Evolutionary conservation across 495 filamentous ascomycete genomes (phyloP).

Genomic region (Podospora conica): DNA sequence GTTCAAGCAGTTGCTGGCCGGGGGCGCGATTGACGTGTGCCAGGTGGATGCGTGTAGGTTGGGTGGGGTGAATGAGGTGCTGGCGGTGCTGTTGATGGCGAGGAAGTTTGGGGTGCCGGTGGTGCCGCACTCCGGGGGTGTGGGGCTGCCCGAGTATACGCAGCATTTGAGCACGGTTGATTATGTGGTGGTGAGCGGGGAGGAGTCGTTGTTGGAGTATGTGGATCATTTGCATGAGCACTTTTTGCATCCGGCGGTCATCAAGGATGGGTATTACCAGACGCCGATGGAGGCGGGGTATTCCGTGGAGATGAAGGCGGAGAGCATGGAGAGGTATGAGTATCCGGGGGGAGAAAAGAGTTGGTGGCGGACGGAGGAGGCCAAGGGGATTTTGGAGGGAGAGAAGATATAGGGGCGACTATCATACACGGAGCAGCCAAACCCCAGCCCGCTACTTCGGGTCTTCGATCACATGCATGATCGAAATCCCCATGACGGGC

Average conservation of each 20-base stretch:
- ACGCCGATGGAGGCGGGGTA: slow-evolving; percentile 80
- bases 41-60: slow-evolving; percentile 90
- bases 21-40: slow-evolving; percentile 76
- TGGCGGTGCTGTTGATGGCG: slow-evolving; percentile 86
- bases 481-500: slow-evolving; percentile 20
- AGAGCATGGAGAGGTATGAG: slow-evolving; percentile 71
- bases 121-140: slow-evolving; percentile 84
- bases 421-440: neutral
- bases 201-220: slow-evolving; percentile 78
- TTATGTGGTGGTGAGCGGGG: slow-evolving; percentile 81
- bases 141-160: slow-evolving; percentile 89
- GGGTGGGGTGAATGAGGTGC: slow-evolving; percentile 86
- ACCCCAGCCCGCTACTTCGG: neutral
- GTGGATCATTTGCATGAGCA: slow-evolving; percentile 94
- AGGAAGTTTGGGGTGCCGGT: slow-evolving; percentile 79
- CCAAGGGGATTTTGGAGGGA: slow-evolving; percentile 57
- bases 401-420: slow-evolving; percentile 38
- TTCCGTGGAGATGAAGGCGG: slow-evolving; percentile 86
- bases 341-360: slow-evolving; percentile 73
- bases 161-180: slow-evolving; percentile 92
- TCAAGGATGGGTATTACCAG: slow-evolving; percentile 81
- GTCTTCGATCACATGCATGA: slow-evolving; percentile 17
- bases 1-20: slow-evolving; percentile 84
- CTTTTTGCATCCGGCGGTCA: slow-evolving; percentile 72
- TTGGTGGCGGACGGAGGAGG: slow-evolving; percentile 75